Evolutionary conservation across 202 grass and related monocot genomes (phyloP), one percentile per base, ranked within the genome.

Genomic region (Zoysia matrella): DNA sequence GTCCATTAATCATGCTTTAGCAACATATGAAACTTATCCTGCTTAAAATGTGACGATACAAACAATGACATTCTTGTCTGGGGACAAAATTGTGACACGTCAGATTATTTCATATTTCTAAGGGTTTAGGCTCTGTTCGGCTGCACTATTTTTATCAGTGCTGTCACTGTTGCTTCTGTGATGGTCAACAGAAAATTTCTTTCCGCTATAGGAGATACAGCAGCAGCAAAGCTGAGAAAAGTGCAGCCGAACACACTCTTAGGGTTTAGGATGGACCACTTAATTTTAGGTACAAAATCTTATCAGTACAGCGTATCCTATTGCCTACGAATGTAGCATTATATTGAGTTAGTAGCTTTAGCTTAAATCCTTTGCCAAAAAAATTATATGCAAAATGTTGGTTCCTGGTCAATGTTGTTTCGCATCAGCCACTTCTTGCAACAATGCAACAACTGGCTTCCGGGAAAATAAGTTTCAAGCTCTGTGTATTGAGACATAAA

Each of bases 381-480:
- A 43, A 43, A 56, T 57, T 43, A 16, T 6, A 47, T 52, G 62
- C 36, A 47, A 45, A 73, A 47, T 51, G 55, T 67, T 10, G 1
- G 2, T 73, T 79, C 10, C 60, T 58, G 42, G 53, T 14, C n/a
- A 72, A 83, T 56, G 50, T 48, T 79, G 5, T 51, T 45, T 66
- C 18, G 3, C 18, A 72, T 22, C 43, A 72, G 10, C 12, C 2
- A 2, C 71, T 8, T 47, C 65, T 76, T 47, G 8, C 4, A 14
- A 79, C 52, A 83, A 68, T 60, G 6, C 39, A 81, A 76, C 48
- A 2, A 40, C 42, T 18, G 15, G 55, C n/a, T 6, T n/a, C n/a
- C 9, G 58, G 6, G 13, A 2, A 65, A 36, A 0, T 14, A 12
- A 54, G 54, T 57, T 55, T 57, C 71, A 62, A 60, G 52, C 14